A percentile compares a stretch with the other conserved stretches of the same genome.
phyloP scores from a whole-genome alignment of 495 filamentous ascomycete species.

The Talaromyces thailandensis region DNA sequence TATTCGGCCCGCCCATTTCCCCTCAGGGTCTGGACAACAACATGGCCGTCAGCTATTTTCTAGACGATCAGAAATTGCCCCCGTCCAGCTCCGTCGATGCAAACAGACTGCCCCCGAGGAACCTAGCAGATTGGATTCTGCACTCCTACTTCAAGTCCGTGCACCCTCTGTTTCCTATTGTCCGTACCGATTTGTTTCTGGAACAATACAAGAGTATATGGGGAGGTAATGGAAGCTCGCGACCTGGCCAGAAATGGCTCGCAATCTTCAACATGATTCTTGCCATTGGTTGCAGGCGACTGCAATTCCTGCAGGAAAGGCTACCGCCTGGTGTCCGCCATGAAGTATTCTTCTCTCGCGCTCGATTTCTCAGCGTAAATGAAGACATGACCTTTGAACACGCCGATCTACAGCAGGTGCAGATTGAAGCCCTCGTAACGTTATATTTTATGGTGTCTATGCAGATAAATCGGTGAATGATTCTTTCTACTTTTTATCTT shows the following conservation, averaged over 20 bases:
- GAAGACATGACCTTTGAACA: slow-evolving; percentile 2
- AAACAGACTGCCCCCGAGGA: slow-evolving; percentile 39
- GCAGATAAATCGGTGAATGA: slow-evolving; percentile 49
- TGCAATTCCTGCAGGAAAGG: slow-evolving; percentile 26
- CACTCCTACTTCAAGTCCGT: slow-evolving; percentile 47
- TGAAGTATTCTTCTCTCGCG: slow-evolving; percentile 6
- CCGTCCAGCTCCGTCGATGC: slow-evolving; percentile 33
- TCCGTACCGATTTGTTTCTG: slow-evolving; percentile 33
- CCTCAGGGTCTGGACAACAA: slow-evolving; percentile 15
- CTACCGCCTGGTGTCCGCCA: slow-evolving; percentile 11
- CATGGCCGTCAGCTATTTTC: slow-evolving; percentile 41
- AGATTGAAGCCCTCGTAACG: slow-evolving; percentile 32
- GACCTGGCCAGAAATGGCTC: slow-evolving; percentile 38
- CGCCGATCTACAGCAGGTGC: slow-evolving; percentile 8
- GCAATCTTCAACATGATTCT: slow-evolving; percentile 57
- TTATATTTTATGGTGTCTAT: slow-evolving; percentile 51
- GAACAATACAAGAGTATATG: slow-evolving; percentile 34
- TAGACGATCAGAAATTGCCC: slow-evolving; percentile 44
- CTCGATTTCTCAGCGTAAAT: slow-evolving; percentile 3
- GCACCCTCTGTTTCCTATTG: slow-evolving; percentile 46
- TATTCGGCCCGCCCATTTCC: not conserved
- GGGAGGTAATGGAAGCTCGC: slow-evolving; percentile 6
- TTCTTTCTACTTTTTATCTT: not conserved
- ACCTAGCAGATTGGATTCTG: slow-evolving; percentile 43
- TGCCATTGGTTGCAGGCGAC: slow-evolving; percentile 47